A percentile compares a stretch with the other conserved stretches of the same genome.
Conservation (phyloP, 495 filamentous ascomycete species). For the Glonium stellatum region DNA sequence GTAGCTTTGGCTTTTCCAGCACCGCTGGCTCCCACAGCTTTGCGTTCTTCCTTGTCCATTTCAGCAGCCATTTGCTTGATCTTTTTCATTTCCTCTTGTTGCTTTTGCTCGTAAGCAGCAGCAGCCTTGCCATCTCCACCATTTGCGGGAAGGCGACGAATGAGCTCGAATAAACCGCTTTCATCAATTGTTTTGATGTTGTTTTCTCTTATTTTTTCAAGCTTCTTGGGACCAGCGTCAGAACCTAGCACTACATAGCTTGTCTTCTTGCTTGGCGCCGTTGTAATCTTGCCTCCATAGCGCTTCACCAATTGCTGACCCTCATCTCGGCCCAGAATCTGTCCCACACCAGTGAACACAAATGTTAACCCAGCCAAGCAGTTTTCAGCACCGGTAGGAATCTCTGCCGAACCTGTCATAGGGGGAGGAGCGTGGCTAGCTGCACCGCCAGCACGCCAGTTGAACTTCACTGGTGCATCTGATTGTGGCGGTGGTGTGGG, state of each 20-base stretch:
- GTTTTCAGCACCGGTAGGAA: constrained; percentile 78
- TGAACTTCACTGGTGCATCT: constrained; percentile 59
- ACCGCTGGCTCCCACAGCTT: constrained; percentile 41
- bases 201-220: constrained; percentile 72
- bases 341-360: constrained; percentile 90
- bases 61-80: constrained; percentile 67
- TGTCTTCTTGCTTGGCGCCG: constrained; percentile 83
- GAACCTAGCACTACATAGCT: constrained; percentile 85
- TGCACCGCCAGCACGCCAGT: constrained; percentile 44
- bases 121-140: constrained; percentile 86
- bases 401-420: constrained; percentile 60
- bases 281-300: constrained; percentile 85
- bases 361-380: constrained; percentile 90
- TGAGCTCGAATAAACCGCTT: constrained; percentile 82
- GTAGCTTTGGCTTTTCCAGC: constrained; percentile 9
- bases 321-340: constrained; percentile 73
- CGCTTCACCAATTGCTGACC: constrained; percentile 81
- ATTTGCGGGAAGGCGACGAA: constrained; percentile 72
- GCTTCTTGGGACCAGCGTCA: constrained; percentile 89
- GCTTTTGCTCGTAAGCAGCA: constrained; percentile 72
- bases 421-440: constrained; percentile 28
- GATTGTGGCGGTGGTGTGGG: constrained; percentile 68
- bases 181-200: constrained; percentile 88
- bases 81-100: constrained; percentile 66
- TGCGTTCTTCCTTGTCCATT: constrained; percentile 57